phyloP scores from a whole-genome alignment of 1,284 basidiomycete genomes.

The Leccinum huronense region DNA sequence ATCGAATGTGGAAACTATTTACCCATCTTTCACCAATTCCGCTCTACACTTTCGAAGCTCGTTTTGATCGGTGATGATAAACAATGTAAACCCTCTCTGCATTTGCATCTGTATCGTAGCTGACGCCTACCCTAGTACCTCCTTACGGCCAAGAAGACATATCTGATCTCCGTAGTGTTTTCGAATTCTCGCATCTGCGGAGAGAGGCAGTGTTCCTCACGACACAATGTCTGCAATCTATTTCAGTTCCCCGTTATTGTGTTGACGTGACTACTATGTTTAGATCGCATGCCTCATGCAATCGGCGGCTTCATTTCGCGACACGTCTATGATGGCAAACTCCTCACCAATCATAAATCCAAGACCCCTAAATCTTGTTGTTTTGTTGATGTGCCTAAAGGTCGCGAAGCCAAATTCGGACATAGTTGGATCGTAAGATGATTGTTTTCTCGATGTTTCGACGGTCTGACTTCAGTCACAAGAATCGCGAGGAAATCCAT shows the following conservation, averaged over 20 bases:
- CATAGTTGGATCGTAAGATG: slow-evolving; percentile 33
- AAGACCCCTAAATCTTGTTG: slow-evolving; percentile 17
- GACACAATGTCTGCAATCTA: slow-evolving; percentile 43
- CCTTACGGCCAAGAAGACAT: slow-evolving; percentile 48
- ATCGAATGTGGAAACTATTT: slow-evolving; percentile 63
- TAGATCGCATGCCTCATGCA: slow-evolving; percentile 52
- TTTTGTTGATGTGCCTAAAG: slow-evolving; percentile 34
- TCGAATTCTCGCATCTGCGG: slow-evolving; percentile 44
- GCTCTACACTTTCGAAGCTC: slow-evolving; percentile 51
- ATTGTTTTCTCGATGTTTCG: neutral
- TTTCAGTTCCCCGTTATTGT: neutral
- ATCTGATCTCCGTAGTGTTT: slow-evolving; percentile 42
- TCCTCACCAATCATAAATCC: slow-evolving; percentile 24
- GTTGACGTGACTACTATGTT: neutral
- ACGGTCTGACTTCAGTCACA: slow-evolving; percentile 1
- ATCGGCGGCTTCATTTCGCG: slow-evolving; percentile 50
- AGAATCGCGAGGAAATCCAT: slow-evolving; percentile 30
- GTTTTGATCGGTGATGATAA: slow-evolving; percentile 76
- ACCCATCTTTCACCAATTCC: slow-evolving; percentile 47
- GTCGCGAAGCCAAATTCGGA: slow-evolving; percentile 26
- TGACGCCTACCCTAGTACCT: slow-evolving; percentile 39
- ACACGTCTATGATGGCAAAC: slow-evolving; percentile 39
- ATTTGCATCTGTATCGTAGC: neutral
- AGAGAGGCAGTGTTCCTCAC: slow-evolving; percentile 36
- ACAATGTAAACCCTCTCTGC: slow-evolving; percentile 51